A percentile compares a stretch with the other conserved stretches of the same genome.
Conservation (phyloP, 208 protist species). For the Trichomonas tenax region DNA sequence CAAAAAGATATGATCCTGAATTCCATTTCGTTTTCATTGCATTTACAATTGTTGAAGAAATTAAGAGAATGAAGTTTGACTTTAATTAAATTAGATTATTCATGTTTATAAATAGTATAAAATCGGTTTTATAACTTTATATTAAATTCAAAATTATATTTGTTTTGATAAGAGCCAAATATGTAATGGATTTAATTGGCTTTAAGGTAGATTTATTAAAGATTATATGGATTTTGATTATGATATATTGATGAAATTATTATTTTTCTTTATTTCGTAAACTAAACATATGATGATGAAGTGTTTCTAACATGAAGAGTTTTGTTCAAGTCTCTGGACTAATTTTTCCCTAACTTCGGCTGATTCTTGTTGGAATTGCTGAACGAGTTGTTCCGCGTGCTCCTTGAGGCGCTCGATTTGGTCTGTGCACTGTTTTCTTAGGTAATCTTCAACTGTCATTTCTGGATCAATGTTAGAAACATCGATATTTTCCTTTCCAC, state of each 20-base stretch:
- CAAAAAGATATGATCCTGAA: background rate
- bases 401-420: background rate
- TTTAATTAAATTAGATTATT: background rate
- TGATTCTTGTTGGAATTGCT: background rate
- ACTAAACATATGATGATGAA: no score
- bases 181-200: no score
- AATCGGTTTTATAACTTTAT: no score
- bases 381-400: background rate
- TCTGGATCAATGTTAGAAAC: background rate
- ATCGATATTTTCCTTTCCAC: background rate
- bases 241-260: no score
- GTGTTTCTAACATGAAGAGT: background rate
- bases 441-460: background rate
- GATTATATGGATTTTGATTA: no score
- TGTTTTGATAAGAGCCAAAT: no score
- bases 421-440: background rate
- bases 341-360: constrained; percentile 18
- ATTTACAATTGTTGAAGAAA: background rate
- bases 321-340: background rate
- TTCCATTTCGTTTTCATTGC: background rate
- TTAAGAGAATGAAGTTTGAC: background rate
- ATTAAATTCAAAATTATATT: no score
- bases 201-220: no score
- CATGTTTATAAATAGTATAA: no score
- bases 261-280: no score